These are phyloP conservation scores for Triticum dicoccoides DNA, from an alignment of 176 grass and related monocot species.

Conservation along the genomic window DNA sequence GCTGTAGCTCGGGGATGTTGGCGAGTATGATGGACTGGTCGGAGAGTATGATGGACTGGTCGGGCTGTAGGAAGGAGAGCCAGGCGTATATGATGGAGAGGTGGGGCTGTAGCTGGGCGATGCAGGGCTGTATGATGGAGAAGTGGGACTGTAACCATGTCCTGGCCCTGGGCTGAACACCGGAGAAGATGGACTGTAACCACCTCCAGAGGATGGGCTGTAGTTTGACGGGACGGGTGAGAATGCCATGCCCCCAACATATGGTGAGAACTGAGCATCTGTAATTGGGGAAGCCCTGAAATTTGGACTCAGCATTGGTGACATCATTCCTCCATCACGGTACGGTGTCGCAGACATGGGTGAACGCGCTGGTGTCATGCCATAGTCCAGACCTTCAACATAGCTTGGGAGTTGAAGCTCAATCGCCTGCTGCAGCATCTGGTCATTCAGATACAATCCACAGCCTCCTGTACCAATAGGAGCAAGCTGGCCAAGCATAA, in stretches of 20 bases:
- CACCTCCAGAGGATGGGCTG: constrained; percentile 65
- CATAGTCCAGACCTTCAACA: constrained; percentile 69
- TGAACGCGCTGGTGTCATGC: constrained; percentile 74
- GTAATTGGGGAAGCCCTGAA: constrained; percentile 85
- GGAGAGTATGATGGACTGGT: constrained; percentile 72
- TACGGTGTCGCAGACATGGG: constrained; percentile 84
- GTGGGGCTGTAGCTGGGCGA: constrained; percentile 56
- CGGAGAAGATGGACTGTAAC: constrained; percentile 70
- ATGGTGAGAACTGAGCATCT: constrained; percentile 89
- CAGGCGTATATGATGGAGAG: constrained; percentile 58
- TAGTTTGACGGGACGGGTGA: constrained; percentile 79
- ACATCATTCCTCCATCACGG: constrained; percentile 89
- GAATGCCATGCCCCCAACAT: constrained; percentile 88
- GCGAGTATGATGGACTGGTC: constrained; percentile 57
- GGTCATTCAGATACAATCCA: constrained; percentile 82
- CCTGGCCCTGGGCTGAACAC: constrained; percentile 57
- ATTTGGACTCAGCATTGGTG: constrained; percentile 92
- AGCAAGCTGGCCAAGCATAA: constrained; percentile 94
- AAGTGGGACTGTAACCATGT: constrained; percentile 47
- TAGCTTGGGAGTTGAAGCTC: constrained; percentile 93
- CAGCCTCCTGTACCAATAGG: constrained; percentile 85
- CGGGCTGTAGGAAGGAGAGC: constrained; percentile 57
- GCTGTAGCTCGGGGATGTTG: constrained; percentile 57
- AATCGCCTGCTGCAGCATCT: constrained; percentile 97
- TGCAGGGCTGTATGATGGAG: constrained; percentile 56